Conservation (phyloP, 495 filamentous ascomycete genomes). For the Tuber indicum region DNA sequence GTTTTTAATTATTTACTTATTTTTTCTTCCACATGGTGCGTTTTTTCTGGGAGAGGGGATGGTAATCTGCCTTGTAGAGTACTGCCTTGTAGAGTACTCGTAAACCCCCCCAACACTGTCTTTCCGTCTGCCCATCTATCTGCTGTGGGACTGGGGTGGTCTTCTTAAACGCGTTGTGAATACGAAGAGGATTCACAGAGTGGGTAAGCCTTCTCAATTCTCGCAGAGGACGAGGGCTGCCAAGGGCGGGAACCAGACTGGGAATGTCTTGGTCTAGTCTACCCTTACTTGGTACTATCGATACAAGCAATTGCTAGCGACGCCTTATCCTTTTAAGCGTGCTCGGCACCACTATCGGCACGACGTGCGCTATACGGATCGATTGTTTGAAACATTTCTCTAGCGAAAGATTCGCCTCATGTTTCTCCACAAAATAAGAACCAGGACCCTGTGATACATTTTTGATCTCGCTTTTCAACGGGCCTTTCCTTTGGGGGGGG, state of each 20-base stretch:
- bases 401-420: background rate
- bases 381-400: background rate
- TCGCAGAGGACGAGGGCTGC: background rate
- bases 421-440: background rate
- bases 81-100: background rate
- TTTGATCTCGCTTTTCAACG: background rate
- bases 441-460: background rate
- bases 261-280: background rate
- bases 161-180: background rate
- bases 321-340: background rate
- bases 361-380: background rate
- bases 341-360: background rate
- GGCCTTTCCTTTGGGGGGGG: background rate
- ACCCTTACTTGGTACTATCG: background rate
- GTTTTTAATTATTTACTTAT: background rate
- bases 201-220: background rate
- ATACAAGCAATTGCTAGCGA: constrained; percentile 2
- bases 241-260: background rate
- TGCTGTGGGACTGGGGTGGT: background rate
- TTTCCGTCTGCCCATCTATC: background rate
- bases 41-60: background rate
- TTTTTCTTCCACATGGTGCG: background rate
- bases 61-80: background rate
- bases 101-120: background rate
- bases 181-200: background rate